phyloP scores from a whole-genome alignment of 441 rosid genomes.

The Gossypium laxum region DNA sequence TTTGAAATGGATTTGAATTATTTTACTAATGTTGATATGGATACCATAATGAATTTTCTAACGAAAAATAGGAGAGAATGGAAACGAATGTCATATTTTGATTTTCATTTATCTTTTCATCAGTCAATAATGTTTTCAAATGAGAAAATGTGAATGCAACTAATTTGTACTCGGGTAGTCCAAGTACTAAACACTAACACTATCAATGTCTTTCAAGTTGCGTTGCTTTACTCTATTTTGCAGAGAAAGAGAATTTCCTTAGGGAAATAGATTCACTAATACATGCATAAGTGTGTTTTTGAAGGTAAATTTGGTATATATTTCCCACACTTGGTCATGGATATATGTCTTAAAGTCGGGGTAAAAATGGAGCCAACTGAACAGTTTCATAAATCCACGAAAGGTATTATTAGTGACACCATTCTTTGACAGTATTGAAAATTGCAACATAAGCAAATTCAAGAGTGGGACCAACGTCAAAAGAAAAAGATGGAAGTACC shows the following conservation, averaged over 20 bases:
- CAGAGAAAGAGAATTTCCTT: not conserved
- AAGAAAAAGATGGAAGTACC: not conserved
- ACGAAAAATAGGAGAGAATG: not conserved
- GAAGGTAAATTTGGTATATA: not conserved
- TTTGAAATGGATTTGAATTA: not conserved
- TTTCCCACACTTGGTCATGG: not conserved
- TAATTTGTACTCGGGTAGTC: not conserved
- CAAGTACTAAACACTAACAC: not conserved
- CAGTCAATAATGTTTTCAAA: not conserved
- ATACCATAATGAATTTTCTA: not conserved
- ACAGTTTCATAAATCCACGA: not conserved
- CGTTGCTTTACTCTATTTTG: not conserved
- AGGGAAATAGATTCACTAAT: not conserved
- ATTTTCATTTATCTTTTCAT: not conserved
- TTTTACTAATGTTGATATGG: not conserved
- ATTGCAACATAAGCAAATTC: not conserved
- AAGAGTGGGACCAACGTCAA: not conserved
- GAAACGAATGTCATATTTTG: not conserved
- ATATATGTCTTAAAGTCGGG: not conserved
- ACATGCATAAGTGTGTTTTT: not conserved
- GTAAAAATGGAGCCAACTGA: not conserved
- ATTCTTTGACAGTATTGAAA: too few species aligned
- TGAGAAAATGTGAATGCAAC: not conserved
- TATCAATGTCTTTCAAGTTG: not conserved
- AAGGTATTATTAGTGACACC: not conserved